Evolutionary conservation across 352 stramenopile genomes (phyloP), one percentile per base, ranked within the genome.

Genomic region (Phytophthora aleatoria): DNA sequence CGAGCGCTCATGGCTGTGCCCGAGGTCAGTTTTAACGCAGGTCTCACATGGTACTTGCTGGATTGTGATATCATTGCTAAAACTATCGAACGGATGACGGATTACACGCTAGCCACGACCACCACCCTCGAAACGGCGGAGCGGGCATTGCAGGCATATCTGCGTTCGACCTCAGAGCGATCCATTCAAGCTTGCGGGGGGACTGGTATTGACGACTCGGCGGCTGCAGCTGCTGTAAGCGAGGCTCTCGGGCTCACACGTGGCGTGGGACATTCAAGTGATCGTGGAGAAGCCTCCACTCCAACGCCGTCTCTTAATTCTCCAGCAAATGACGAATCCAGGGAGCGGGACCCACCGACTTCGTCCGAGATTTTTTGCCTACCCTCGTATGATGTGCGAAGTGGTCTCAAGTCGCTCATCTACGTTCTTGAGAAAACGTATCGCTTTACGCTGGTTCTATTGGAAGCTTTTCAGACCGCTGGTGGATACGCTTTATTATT

Each of bases 41-140:
- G 71, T 3, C 57, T 92, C 0, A 79, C 89, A 6, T 94, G 83
- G 85, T 92, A 94, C 48, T 62, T 94, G 15, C 74, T 91, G 45
- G 85, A 92, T 47, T 89, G 79, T 50, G 76, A 75, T 50, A 58
- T 74, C 7, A 57, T 94, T 26, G 64, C 69, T 5, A 78, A 74
- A 39, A 79, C 73, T 7, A 64, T 94, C 26, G 63, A 70, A 3
- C 57, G 79, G 27, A 83, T 94, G 50, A 50, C 62, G 0, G 72
- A 60, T 12, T 81, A 87, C 26, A 50, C 57, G 2, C 31, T 74
- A 12, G 76, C 83, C 10, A 76, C 52, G 24, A 52, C 35, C 6
- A 81, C 69, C 24, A 83, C 73, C 0, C 28, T 45, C 3, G 59
- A 64, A 0, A 83, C 73, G 36, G 83, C 72, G 13, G 58, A 63